Base-by-base conservation (phyloP, 495 filamentous ascomycete species). In the Penicillium bovifimosum region DNA sequence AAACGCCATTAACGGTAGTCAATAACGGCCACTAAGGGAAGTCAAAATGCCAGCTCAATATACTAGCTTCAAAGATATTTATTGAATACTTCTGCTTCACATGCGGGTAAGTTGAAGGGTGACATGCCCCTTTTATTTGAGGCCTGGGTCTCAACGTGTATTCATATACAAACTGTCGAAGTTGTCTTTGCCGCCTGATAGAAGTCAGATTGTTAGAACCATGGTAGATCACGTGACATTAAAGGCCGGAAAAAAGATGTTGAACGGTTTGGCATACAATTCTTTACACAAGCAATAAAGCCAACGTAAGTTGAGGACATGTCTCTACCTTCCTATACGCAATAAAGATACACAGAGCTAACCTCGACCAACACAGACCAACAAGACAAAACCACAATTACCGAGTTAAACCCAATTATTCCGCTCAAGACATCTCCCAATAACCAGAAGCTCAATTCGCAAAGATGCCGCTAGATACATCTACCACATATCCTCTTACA, bases 401-500 rank as follows among this genome's bases (percentile, higher is more conserved):
- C 31, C 18, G 10, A 10, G 6, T 38, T n/a, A n/a, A 16, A 24
- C 24, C 11, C 26, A 41, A 14, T 34, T 18, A 14, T 39, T 27
- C 8, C 14, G 5, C 34, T 14, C 24, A 16, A 27, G 9, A 40
- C 10, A 48, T 47, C 9, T 32, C 28, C 18, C 8, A 5, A 36
- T n/a, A 11, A 42, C 20, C 18, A 36, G 34, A 29, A 31, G 28
- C n/a, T 16, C 9, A 28, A 40, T 16, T 32, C 43, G 7, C 47
- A 55, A 77, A 59, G 50, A 96, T 95, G 90, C 88, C 90, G 55
- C 89, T 96, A 68, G 90, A 95, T 69, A 91, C 88, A 18, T 90
- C 87, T 10, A 86, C 86, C 48, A 75, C 73, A 53, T 96, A 96
- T 76, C 78, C 80, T 59, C 83, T 95, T 52, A 87, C 90, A 45